Evolutionary conservation across 371 early-diverging fungal species (phyloP).

Genomic region (Actinomortierella ambigua): DNA sequence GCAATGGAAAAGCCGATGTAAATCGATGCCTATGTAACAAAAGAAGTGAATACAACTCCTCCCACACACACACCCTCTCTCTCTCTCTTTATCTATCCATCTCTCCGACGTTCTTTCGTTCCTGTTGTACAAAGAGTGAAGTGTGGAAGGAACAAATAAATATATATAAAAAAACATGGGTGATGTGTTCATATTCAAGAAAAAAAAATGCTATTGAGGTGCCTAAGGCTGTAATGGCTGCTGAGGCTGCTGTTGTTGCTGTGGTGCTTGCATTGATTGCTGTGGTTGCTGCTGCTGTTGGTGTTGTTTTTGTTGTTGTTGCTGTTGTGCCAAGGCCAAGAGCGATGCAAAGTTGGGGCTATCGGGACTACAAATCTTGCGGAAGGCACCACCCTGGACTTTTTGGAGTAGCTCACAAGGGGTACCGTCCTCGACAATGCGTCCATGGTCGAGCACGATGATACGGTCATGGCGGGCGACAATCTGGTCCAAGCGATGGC

Average conservation of each 20-base stretch:
- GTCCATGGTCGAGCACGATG: constrained; percentile 36
- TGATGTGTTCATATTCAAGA: not conserved
- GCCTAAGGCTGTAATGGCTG: constrained; percentile 1
- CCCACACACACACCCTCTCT: no score
- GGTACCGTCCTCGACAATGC: constrained; percentile 41
- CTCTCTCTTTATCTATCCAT: no score
- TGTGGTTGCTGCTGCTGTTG: not conserved
- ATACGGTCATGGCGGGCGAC: constrained; percentile 32
- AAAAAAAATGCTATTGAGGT: not conserved
- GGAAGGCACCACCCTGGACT: constrained; percentile 21
- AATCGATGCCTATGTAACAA: no score
- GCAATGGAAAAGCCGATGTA: no score
- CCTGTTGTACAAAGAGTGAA: no score
- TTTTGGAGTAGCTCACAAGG: constrained; percentile 14
- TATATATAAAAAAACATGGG: constrained; percentile 7
- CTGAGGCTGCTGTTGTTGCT: not conserved
- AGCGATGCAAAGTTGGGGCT: constrained; percentile 37
- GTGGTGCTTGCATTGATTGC: not conserved
- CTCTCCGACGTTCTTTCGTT: no score
- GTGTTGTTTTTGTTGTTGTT: constrained; percentile 11
- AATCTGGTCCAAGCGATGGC: constrained; percentile 41
- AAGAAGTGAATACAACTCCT: no score
- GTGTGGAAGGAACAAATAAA: no score
- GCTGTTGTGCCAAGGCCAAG: constrained; percentile 37
- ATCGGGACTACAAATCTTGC: constrained; percentile 29